Conservation (phyloP, 1,284 basidiomycete genomes). For the Ganoderma resinaceum region DNA sequence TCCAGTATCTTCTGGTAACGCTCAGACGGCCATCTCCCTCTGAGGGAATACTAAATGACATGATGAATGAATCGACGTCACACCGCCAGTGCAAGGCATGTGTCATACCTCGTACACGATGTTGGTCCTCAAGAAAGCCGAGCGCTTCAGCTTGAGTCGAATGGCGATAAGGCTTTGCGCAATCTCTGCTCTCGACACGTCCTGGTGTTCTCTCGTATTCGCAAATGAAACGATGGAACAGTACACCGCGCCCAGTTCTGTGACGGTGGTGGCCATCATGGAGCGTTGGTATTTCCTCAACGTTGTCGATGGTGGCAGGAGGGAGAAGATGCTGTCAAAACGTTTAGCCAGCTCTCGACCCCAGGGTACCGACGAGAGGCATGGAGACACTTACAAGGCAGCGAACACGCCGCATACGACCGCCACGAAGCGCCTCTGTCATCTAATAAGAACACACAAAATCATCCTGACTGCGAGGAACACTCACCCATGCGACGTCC, state of each 20-base stretch:
- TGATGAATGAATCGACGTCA: not conserved
- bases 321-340: constrained; percentile 61
- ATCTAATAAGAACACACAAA: not conserved
- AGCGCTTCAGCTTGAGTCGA: constrained; percentile 67
- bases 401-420: constrained; percentile 67
- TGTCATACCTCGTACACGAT: constrained; percentile 68
- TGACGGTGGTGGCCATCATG: constrained; percentile 64
- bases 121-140: constrained; percentile 61
- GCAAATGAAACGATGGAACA: constrained; percentile 75
- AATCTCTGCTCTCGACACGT: constrained; percentile 58
- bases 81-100: not conserved
- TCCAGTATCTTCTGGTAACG: constrained; percentile 72
- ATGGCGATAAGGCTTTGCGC: constrained; percentile 66
- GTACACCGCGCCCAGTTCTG: constrained; percentile 69
- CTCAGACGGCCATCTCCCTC: constrained; percentile 73
- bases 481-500: constrained; percentile 67
- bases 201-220: constrained; percentile 49
- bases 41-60: constrained; percentile 62
- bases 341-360: not conserved
- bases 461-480: not conserved
- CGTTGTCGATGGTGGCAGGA: constrained; percentile 74
- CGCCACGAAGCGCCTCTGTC: constrained; percentile 66
- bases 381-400: constrained; percentile 65
- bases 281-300: constrained; percentile 72
- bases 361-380: not conserved